Evolutionary conservation across 768 basidiomycete species (phyloP), one percentile per base, ranked within the genome.

Genomic region (Paxillus involutus): DNA sequence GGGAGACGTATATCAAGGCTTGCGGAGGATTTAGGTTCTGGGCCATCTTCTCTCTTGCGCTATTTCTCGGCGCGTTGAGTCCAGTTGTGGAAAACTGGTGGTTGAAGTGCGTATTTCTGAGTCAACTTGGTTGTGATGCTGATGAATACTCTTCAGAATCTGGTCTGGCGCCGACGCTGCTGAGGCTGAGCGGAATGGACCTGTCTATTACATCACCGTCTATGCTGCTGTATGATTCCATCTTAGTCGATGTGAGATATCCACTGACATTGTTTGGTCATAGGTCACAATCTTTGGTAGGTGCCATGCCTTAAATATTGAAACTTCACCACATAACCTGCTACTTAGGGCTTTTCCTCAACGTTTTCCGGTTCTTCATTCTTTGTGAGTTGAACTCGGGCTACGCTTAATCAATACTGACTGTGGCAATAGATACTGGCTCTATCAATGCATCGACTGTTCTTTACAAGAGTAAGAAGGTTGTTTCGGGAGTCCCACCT

Each of bases 371-470:
- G 24, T 90, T 81, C 77, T 81, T 89, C 50, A 75, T 91, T 4
- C 81, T 94, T 16, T 96, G 83, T 85, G 59, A 64, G 81, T 73
- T 29, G 10, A 41, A 6, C 26, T n/a, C n/a, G 47, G 44, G 11
- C 21, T 7, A 44, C 6, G 17, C 13, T 44, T 53, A 17, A 36
- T 21, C 5, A 26, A 17, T 49, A 40, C 44, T 64, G 14, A 63
- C 39, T 51, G 8, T 35, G 50, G 19, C 44, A 2, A 47, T 63
- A 77, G 84, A 94, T 68, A 73, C 71, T 19, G 94, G 94, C 13
- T 88, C 89, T n/a, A 86, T 96, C 56, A 82, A 81, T 52, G 91
- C 92, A 3, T 93, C 91, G 2, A 79, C 76, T 3, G 81, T 87
- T 16, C 76, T 95, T 13, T 92, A 96, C 71, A 77, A 89, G 65